Evolutionary conservation across 2,329 filamentous ascomycete species (phyloP).

Genomic region (Colletotrichum higginsianum): DNA sequence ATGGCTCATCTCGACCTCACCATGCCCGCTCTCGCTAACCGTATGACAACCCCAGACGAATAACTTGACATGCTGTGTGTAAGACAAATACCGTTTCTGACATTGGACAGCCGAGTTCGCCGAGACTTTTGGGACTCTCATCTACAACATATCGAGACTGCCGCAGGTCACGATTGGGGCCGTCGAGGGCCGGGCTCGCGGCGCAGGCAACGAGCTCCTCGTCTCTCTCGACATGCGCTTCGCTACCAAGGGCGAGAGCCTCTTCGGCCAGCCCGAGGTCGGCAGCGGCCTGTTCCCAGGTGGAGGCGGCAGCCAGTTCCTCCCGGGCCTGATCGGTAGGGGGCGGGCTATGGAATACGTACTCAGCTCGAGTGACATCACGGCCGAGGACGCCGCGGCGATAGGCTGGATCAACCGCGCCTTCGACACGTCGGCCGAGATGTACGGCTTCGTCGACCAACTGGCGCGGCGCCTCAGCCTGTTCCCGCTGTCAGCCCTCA

Average conservation of each 20-base stretch:
- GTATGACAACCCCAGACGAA: too few relatives aligned
- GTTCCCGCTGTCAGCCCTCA: neutral
- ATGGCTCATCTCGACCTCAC: neutral
- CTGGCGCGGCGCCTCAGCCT: neutral
- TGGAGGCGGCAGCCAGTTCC: neutral
- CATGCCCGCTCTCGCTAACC: neutral
- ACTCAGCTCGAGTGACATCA: neutral
- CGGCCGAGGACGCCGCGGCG: neutral
- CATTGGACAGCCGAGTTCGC: neutral
- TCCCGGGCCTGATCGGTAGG: neutral
- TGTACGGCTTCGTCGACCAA: neutral
- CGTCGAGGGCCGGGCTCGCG: conserved; percentile 1
- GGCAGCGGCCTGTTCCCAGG: neutral
- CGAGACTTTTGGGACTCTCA: neutral
- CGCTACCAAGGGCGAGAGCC: neutral
- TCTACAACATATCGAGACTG: neutral
- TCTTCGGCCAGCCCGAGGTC: conserved; percentile 1
- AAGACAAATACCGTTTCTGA: too few relatives aligned
- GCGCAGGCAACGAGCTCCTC: conserved; percentile 3
- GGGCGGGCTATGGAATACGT: conserved; percentile 13
- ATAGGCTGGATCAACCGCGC: conserved; percentile 11
- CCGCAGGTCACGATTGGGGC: neutral
- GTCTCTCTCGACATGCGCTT: conserved; percentile 15
- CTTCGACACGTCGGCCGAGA: neutral
- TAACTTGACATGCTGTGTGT: neutral